Percentiles rank a stretch among this genome's conserved stretches.
Evolutionary conservation across 306 rosid genomes (phyloP).

Genomic region (Quercus parvula): DNA sequence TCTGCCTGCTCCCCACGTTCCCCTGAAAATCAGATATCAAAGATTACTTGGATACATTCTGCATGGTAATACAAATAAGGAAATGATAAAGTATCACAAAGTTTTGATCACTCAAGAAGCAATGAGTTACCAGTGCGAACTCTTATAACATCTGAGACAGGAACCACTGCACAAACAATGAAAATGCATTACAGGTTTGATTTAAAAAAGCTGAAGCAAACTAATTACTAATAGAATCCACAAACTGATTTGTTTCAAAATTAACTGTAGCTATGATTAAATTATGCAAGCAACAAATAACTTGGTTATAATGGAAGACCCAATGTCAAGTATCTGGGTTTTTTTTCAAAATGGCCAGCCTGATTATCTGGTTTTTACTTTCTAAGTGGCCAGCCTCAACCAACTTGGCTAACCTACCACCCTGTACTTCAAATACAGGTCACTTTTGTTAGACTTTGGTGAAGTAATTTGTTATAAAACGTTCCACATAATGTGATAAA

Average conservation of each 20-base stretch:
- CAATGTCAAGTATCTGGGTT: not conserved
- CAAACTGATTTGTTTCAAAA: not conserved
- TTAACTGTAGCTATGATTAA: too few relatives aligned
- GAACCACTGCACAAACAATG: slow-evolving; percentile 61
- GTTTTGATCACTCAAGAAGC: slow-evolving; percentile 1
- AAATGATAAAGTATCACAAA: not conserved
- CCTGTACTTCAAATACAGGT: not conserved
- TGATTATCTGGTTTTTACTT: not conserved
- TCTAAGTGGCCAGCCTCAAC: not conserved
- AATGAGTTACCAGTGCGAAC: slow-evolving; percentile 74
- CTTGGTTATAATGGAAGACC: not conserved
- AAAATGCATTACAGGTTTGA: slow-evolving; percentile 7
- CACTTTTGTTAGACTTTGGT: not conserved
- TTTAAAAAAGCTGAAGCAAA: slow-evolving; percentile 14
- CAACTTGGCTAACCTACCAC: not conserved
- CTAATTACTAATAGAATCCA: not conserved
- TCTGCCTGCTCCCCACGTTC: slow-evolving; percentile 86
- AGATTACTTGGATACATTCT: not conserved
- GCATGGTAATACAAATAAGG: not conserved
- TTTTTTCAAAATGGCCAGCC: too few relatives aligned
- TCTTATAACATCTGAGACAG: slow-evolving; percentile 76
- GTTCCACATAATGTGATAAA: not conserved
- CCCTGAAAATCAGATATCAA: slow-evolving; percentile 40
- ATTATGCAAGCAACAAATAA: not conserved
- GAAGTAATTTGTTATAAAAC: not conserved